Evolutionary conservation across 257 asterid genomes (phyloP).

Genomic region (Petrea volubilis): DNA sequence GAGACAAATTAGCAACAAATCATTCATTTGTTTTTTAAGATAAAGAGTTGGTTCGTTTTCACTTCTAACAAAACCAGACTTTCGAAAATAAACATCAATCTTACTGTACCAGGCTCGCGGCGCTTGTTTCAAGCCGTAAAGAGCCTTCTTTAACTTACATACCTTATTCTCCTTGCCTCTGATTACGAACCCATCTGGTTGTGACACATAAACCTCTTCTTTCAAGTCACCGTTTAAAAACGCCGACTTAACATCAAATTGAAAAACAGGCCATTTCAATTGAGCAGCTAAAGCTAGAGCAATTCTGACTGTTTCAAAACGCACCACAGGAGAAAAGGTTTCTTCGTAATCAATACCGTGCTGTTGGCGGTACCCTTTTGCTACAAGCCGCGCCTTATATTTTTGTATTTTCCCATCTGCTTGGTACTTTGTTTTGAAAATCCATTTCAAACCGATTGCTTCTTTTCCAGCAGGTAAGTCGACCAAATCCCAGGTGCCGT

Average conservation of each 20-base stretch:
- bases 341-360: too few relatives aligned
- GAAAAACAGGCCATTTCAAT: not conserved
- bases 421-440: too few relatives aligned
- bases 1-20: not conserved
- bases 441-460: too few relatives aligned
- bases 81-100: not conserved
- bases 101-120: not conserved
- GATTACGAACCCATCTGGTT: not conserved
- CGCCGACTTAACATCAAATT: not conserved
- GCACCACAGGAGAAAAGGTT: too few relatives aligned
- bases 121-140: not conserved
- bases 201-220: not conserved
- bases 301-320: too few relatives aligned
- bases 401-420: too few relatives aligned
- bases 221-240: not conserved
- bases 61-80: not conserved
- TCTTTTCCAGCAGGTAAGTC: too few relatives aligned
- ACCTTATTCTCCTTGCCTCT: not conserved
- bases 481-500: too few relatives aligned
- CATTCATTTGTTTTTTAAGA: not conserved
- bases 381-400: too few relatives aligned
- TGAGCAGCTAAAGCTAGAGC: not conserved
- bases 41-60: slow-evolving; percentile 11
- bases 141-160: not conserved
- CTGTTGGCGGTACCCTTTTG: too few relatives aligned